Evolutionary conservation across 192 early-diverging fungal species (phyloP).

Genomic region (Chytriomyces sp.): DNA sequence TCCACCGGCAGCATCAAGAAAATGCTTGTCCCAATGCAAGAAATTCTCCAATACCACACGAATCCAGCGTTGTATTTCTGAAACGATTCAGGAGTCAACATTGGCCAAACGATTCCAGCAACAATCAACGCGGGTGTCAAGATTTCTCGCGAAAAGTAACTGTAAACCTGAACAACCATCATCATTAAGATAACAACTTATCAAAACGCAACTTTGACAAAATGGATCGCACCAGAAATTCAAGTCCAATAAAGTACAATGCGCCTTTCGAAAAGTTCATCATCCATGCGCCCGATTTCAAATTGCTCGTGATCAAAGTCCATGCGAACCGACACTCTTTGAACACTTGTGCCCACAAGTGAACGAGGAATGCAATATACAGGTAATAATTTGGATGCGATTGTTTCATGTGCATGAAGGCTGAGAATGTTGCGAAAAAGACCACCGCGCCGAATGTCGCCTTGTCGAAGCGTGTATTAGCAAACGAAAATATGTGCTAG

Average conservation of each 20-base stretch:
- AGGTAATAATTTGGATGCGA: slow-evolving; percentile 87
- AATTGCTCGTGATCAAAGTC: slow-evolving; percentile 9
- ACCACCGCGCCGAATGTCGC: slow-evolving; percentile 11
- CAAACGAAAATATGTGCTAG: neutral
- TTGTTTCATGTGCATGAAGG: slow-evolving; percentile 74
- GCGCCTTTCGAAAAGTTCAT: slow-evolving; percentile 10
- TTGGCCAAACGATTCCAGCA: slow-evolving; percentile 69
- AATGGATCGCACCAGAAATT: slow-evolving; percentile 68
- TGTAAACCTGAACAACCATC: slow-evolving; percentile 64
- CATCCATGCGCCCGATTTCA: slow-evolving; percentile 4
- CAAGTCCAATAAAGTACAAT: slow-evolving; percentile 71
- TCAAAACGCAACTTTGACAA: neutral
- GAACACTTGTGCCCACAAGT: slow-evolving; percentile 71
- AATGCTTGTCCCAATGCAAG: slow-evolving; percentile 74
- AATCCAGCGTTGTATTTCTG: slow-evolving; percentile 51
- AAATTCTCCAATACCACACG: slow-evolving; percentile 67
- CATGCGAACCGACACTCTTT: slow-evolving; percentile 25
- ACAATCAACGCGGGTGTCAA: slow-evolving; percentile 69
- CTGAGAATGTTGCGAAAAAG: slow-evolving; percentile 46
- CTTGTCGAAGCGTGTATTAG: neutral
- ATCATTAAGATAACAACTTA: neutral
- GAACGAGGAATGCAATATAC: slow-evolving; percentile 83
- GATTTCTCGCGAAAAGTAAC: slow-evolving; percentile 80
- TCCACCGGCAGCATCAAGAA: slow-evolving; percentile 92
- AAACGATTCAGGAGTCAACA: slow-evolving; percentile 59